Evolutionary conservation across 768 basidiomycete genomes (phyloP), one percentile per base, ranked within the genome.

Genomic region (Boletus tomentosulus): DNA sequence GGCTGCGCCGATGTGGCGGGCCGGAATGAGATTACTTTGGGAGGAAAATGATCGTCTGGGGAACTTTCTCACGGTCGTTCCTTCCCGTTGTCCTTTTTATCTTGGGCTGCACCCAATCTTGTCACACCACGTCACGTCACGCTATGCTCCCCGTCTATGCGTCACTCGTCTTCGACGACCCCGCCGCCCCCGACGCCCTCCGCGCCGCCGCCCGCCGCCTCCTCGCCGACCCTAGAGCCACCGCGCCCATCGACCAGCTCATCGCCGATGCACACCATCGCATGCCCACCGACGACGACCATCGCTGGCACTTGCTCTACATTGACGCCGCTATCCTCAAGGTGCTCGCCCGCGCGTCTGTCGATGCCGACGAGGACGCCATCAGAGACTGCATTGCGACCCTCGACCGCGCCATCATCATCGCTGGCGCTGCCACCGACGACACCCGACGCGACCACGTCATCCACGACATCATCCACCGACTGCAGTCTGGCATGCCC

Each of bases 361-460:
- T 46, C 1, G 54, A 55, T 3, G 25, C 11, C 1, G 54, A 58
- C 47, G 62, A 62, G n/a, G 44, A 59, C 9, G 58, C 62, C 3
- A 73, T 71, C 11, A 57, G 74, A 56, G 74, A 74, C 43, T 74
- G 79, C 24, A 78, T 98, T 37, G 72, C 74, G 6, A 71, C 76
- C 13, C 72, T 98, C 25, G 97, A 99, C 65, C 78, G 76, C 58
- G 86, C 87, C 1, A 85, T 98, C 57, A 84, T 98, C 57, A 77
- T 95, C 47, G 86, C 92, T 13, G 94, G 94, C 0, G 66, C 65
- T 2, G 83, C 86, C 3, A 76, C 84, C 24, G 90, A 87, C 3
- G 69, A 76, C 16, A 73, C 74, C 12, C 74, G 87, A 41, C 70
- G 83, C 37, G 82, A 87, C 30, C 19, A 58, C 30, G 62, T 86